These are phyloP conservation scores for Eutypa lata DNA, from an alignment of 2,329 filamentous ascomycete genomes.

Conservation along the genomic window DNA sequence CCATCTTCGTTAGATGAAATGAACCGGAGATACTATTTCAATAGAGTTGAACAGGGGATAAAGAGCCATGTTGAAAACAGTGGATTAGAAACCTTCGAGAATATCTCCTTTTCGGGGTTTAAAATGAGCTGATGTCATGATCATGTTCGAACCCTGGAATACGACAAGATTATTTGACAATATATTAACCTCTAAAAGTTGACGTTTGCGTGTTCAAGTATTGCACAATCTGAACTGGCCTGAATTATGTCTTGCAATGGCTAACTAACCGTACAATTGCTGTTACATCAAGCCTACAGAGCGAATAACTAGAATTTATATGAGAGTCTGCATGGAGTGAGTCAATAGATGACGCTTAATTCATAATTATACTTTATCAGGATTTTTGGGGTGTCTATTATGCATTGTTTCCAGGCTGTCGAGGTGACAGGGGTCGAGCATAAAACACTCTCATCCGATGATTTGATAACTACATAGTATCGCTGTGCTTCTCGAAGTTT, in stretches of 20 bases:
- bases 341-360: neutral
- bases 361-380: neutral
- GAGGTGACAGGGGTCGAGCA: neutral
- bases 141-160: neutral
- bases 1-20: neutral
- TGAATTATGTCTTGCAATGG: no score
- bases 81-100: slow-evolving; percentile 2
- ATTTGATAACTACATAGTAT: slow-evolving; percentile 3
- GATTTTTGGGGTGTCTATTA: neutral
- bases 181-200: no score
- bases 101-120: neutral
- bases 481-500: slow-evolving; percentile 18
- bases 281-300: no score
- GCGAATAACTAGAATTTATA: no score
- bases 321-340: no score
- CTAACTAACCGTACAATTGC: no score
- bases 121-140: slow-evolving; percentile 4
- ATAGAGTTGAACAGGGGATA: neutral
- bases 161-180: neutral
- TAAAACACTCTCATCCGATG: neutral
- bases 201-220: no score
- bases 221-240: no score
- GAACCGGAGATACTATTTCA: neutral
- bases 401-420: neutral
- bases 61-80: neutral